Percentiles rank a stretch among this genome's conserved stretches.
Conservation (phyloP, 768 basidiomycete species). For the Podaxis rugospora region DNA sequence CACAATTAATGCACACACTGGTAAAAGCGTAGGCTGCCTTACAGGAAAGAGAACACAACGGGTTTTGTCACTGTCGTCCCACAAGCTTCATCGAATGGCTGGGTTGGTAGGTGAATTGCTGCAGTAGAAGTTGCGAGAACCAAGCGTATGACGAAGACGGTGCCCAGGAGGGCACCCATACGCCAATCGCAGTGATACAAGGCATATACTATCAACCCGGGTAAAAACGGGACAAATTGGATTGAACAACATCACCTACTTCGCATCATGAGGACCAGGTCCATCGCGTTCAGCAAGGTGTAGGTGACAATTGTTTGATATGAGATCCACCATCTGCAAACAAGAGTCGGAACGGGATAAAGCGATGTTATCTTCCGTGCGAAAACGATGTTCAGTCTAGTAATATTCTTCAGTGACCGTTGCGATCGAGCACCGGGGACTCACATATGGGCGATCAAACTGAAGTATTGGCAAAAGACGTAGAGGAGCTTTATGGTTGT, state of each 20-base stretch:
- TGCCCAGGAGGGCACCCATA: neutral
- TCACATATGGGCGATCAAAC: conserved; percentile 15
- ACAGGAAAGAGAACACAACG: neutral
- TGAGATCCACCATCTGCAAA: conserved; percentile 13
- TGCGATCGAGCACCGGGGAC: neutral
- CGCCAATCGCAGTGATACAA: neutral
- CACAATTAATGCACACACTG: neutral
- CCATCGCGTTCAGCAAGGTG: conserved; percentile 9
- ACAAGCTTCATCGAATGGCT: neutral
- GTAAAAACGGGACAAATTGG: neutral
- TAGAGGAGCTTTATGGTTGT: conserved; percentile 17
- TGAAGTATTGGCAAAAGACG: conserved; percentile 18
- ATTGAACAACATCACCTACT: neutral
- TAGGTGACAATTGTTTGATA: conserved; percentile 15
- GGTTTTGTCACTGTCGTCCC: neutral
- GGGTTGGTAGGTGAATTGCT: neutral
- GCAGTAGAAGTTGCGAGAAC: neutral
- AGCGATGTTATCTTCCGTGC: conserved; percentile 6
- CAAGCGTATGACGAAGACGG: neutral
- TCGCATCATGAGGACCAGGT: neutral
- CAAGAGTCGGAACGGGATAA: conserved; percentile 11
- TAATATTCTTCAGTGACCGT: neutral
- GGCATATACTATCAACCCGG: neutral
- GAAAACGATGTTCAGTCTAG: conserved; percentile 12
- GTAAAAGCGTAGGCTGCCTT: neutral